Base-by-base conservation (phyloP, 345 rosid species). In the rapeseed (Brassica napus) region DNA sequence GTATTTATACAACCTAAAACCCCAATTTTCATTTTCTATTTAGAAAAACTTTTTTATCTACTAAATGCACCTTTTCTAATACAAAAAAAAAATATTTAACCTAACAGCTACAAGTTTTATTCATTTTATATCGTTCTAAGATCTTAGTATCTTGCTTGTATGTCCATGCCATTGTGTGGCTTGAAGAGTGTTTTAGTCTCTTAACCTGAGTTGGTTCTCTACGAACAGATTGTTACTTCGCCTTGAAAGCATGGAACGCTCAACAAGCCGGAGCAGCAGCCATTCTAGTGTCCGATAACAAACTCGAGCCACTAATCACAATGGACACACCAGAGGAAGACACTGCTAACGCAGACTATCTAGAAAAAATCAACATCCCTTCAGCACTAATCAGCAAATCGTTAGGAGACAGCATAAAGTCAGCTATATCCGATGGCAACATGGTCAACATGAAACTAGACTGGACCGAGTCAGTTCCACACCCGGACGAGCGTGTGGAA, bases 301-400 rank as follows among this genome's bases (percentile, higher is more conserved):
- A n/a, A 66, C 2, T 66, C 18, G 70, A 66, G 18, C 55, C 70
- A 23, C n/a, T 66, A 11, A 66, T 66, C 70, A 66, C 70, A 21
- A 66, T 66, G 70, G 70, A 39, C 6, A 66, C 70, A 66, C 70
- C 70, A 18, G 70, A 66, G 39, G 70, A 66, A 66, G 70, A 66
- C 70, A 39, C 6, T 11, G 70, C 70, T 6, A 7, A 66, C 23
- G 15, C 16, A 1, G 70, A 66, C 8, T 66, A 66, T 42, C 32
- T 66, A 24, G 70, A 66, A 6, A 66, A 66, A 16, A 66, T 66
- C 6, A 66, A 39, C 70, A 66, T 66, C 39, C 70, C 70, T 66
- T 66, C 70, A 18, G 55, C 55, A 39, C 3, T 66, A 24, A 5
- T 66, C 55, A 66, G 10, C 32, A 66, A 66, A 39, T 66, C 70